Evolutionary conservation across 805 yeast genomes (phyloP).

Genomic region (Starmerella scarabaei): DNA sequence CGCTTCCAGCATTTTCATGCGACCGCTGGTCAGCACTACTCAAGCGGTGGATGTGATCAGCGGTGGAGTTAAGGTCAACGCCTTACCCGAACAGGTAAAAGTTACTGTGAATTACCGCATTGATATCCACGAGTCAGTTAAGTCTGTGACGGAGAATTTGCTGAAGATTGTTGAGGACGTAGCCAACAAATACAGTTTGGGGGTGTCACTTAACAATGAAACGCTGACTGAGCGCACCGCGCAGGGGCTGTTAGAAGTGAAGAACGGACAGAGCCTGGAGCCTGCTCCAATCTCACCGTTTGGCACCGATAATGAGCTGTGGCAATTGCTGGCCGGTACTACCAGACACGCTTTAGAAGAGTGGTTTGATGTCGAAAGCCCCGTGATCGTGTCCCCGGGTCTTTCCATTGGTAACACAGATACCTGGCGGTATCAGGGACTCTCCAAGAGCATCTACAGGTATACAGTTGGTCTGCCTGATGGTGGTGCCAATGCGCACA

Average conservation of each 20-base stretch:
- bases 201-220: conserved; percentile 27
- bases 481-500: conserved; percentile 31
- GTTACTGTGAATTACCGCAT: conserved; percentile 52
- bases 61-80: conserved; percentile 68
- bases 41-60: conserved; percentile 53
- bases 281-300: conserved; percentile 45
- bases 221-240: conserved; percentile 27
- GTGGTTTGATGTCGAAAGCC: conserved; percentile 22
- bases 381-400: conserved; percentile 41
- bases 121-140: conserved; percentile 42
- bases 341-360: conserved; percentile 47
- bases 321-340: conserved; percentile 49
- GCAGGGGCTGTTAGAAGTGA: conserved; percentile 27
- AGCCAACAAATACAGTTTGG: conserved; percentile 36
- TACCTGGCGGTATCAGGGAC: conserved; percentile 49
- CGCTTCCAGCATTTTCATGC: background rate
- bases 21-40: conserved; percentile 32
- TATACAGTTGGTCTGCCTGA: conserved; percentile 24
- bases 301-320: conserved; percentile 27
- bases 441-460: conserved; percentile 48
- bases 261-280: conserved; percentile 27
- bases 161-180: conserved; percentile 27
- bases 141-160: conserved; percentile 31
- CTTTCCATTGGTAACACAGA: conserved; percentile 63
- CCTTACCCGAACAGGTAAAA: conserved; percentile 52